Conservation (phyloP, 176 grass and related monocot species). For the Poa annua region DNA sequence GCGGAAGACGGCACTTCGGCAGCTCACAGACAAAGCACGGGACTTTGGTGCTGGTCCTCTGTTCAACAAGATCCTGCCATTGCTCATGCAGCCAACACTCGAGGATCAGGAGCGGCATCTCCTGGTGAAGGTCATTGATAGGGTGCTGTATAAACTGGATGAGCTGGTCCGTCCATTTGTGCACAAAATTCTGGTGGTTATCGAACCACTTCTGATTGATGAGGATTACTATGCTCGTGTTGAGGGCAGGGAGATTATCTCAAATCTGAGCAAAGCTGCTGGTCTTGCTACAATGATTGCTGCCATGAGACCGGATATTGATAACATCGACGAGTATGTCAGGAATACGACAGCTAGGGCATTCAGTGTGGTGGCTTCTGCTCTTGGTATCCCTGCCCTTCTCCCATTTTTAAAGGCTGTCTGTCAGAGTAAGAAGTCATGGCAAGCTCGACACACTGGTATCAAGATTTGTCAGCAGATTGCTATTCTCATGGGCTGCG, state of each 20-base stretch:
- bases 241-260: constrained; percentile 93
- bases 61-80: constrained; percentile 93
- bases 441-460: constrained; percentile 88
- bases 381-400: constrained; percentile 83
- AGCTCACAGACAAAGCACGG: constrained; percentile 81
- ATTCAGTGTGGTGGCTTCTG: constrained; percentile 95
- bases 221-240: constrained; percentile 98
- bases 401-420: constrained; percentile 74
- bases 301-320: constrained; percentile 89
- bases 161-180: constrained; percentile 95
- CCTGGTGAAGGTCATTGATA: constrained; percentile 94
- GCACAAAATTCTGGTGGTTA: constrained; percentile 95
- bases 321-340: constrained; percentile 98
- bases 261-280: constrained; percentile 98
- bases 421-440: constrained; percentile 69
- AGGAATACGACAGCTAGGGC: constrained; percentile 95
- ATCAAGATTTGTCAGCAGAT: constrained; percentile 98
- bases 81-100: constrained; percentile 94
- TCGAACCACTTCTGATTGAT: constrained; percentile 91
- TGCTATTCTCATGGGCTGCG: constrained; percentile 97
- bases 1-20: constrained; percentile 79
- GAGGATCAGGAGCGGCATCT: constrained; percentile 96
- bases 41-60: constrained; percentile 86
- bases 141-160: constrained; percentile 94
- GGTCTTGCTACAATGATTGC: constrained; percentile 96